Percentiles rank a stretch among this genome's conserved stretches.
Conservation (phyloP, 805 yeast genomes). For the Saccharomyces paradoxus region DNA sequence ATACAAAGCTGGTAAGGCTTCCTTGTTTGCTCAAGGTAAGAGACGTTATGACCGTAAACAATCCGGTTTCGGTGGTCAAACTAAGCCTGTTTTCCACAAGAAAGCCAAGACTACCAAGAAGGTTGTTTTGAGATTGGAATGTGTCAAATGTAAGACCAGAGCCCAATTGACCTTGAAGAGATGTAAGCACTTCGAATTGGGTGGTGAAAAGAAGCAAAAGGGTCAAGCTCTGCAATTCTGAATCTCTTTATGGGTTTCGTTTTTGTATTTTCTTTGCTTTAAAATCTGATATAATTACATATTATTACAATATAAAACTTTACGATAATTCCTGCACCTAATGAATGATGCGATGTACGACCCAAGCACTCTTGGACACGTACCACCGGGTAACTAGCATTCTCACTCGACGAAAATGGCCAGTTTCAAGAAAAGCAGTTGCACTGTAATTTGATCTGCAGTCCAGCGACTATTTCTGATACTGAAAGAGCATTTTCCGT, state of each 20-base stretch:
- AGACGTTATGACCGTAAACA: slow-evolving; percentile 99
- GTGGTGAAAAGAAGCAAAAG: slow-evolving; percentile 99
- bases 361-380: neutral
- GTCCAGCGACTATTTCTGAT: neutral
- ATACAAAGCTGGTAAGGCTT: slow-evolving; percentile 99
- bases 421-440: neutral
- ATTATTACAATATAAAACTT: neutral
- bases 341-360: neutral
- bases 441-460: neutral
- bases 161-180: slow-evolving; percentile 96
- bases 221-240: slow-evolving; percentile 99
- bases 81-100: slow-evolving; percentile 99
- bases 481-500: neutral
- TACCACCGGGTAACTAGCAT: neutral
- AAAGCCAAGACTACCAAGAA: slow-evolving; percentile 99
- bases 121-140: slow-evolving; percentile 98
- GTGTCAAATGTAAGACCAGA: slow-evolving; percentile 97
- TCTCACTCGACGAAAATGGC: neutral
- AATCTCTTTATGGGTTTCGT: slow-evolving; percentile 24
- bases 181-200: slow-evolving; percentile 99
- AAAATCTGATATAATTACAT: neutral
- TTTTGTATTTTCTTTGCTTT: neutral
- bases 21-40: slow-evolving; percentile 99
- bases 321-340: neutral
- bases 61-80: slow-evolving; percentile 99